These are phyloP conservation scores for Fusarium caatingaense DNA, from an alignment of 2,329 filamentous ascomycete species.

Conservation along the genomic window DNA sequence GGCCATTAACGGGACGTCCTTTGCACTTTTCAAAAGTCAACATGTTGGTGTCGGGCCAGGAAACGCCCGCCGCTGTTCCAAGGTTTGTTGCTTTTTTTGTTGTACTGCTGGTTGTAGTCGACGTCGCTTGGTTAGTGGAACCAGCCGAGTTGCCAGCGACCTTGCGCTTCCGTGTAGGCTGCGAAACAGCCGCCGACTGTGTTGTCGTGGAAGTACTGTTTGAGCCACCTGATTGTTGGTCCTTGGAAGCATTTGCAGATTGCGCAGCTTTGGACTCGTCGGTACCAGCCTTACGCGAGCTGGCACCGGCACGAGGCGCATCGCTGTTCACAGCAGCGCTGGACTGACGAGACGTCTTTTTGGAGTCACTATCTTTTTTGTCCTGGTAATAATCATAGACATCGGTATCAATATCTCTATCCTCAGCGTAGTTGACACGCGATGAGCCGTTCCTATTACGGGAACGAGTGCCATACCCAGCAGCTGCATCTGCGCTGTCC, in stretches of 20 bases:
- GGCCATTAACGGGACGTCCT: constrained; percentile 76
- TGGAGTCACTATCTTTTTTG: constrained; percentile 65
- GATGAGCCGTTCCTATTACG: constrained; percentile 84
- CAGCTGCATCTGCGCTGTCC: constrained; percentile 64
- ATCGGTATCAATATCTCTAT: constrained; percentile 89
- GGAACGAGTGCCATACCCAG: constrained; percentile 91
- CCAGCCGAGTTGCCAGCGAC: constrained; percentile 61
- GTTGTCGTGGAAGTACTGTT: constrained; percentile 55
- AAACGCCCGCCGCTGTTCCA: constrained; percentile 54
- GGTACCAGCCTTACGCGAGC: constrained; percentile 56
- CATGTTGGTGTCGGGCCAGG: constrained; percentile 79
- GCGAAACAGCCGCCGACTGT: constrained; percentile 60
- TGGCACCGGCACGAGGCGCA: constrained; percentile 49
- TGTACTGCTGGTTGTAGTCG: constrained; percentile 36
- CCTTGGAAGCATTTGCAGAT: constrained; percentile 54
- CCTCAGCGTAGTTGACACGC: constrained; percentile 95
- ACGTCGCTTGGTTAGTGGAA: constrained; percentile 37
- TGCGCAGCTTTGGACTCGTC: constrained; percentile 55
- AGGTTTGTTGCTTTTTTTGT: constrained; percentile 42
- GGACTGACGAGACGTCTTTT: constrained; percentile 66
- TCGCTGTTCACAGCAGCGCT: constrained; percentile 54
- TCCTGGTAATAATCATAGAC: constrained; percentile 75
- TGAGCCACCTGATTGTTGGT: constrained; percentile 45
- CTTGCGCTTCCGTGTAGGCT: constrained; percentile 85
- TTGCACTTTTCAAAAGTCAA: constrained; percentile 83